phyloP scores from a whole-genome alignment of 2,329 filamentous ascomycete species.

The Aspergillus spinulosporus region DNA sequence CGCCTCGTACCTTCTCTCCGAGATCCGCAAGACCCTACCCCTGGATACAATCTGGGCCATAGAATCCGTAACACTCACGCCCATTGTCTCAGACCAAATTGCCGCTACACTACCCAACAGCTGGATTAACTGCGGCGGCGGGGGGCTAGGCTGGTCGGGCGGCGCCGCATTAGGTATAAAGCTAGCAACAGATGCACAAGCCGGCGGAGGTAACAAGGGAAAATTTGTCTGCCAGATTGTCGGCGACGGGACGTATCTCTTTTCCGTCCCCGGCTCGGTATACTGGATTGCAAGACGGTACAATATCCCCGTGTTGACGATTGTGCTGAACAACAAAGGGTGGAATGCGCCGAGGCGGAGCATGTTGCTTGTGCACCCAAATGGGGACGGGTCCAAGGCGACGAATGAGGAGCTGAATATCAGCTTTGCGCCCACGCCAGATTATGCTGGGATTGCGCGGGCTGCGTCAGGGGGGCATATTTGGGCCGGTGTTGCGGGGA shows the following conservation, averaged over 20 bases:
- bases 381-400: slow-evolving; percentile 62
- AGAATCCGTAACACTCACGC: slow-evolving; percentile 74
- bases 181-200: slow-evolving; percentile 60
- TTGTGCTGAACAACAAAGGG: slow-evolving; percentile 69
- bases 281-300: slow-evolving; percentile 70
- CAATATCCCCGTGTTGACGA: slow-evolving; percentile 64
- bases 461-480: slow-evolving; percentile 63
- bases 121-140: slow-evolving; percentile 80
- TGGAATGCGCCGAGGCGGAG: slow-evolving; percentile 67
- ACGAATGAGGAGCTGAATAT: slow-evolving; percentile 67
- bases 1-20: slow-evolving; percentile 57
- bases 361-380: slow-evolving; percentile 65
- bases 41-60: slow-evolving; percentile 71
- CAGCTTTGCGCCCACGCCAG: slow-evolving; percentile 64
- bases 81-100: slow-evolving; percentile 69
- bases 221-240: slow-evolving; percentile 66
- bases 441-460: slow-evolving; percentile 68
- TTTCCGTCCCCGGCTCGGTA: slow-evolving; percentile 64
- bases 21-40: slow-evolving; percentile 59
- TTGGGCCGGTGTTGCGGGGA: slow-evolving; percentile 62
- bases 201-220: slow-evolving; percentile 53
- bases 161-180: slow-evolving; percentile 76
- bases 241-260: slow-evolving; percentile 68
- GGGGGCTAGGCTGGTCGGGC: slow-evolving; percentile 78
- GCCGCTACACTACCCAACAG: slow-evolving; percentile 66